Evolutionary conservation across 345 rosid genomes (phyloP).

Genomic region (Pistacia vera): DNA sequence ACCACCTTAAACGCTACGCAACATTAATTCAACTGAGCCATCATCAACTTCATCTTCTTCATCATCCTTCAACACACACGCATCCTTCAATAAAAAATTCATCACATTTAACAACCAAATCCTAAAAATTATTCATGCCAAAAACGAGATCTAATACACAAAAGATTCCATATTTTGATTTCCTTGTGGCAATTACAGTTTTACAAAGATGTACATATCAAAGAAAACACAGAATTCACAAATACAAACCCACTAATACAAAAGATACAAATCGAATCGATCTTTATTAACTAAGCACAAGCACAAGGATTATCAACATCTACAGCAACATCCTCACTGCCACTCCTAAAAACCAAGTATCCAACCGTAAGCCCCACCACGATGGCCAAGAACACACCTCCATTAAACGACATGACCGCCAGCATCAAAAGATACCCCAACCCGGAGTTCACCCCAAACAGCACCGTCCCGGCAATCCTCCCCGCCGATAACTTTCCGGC

Average conservation of each 20-base stretch:
- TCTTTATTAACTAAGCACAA: slow-evolving; percentile 41
- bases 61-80: no score
- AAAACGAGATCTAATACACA: no score
- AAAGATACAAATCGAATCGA: background rate
- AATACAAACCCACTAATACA: no score
- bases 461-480: slow-evolving; percentile 39
- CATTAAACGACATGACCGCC: slow-evolving; percentile 86
- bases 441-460: slow-evolving; percentile 69
- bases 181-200: slow-evolving; percentile 18
- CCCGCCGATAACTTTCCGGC: slow-evolving; percentile 15
- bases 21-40: no score
- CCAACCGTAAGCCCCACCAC: slow-evolving; percentile 68
- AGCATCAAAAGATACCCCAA: slow-evolving; percentile 82
- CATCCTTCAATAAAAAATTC: no score
- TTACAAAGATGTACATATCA: background rate
- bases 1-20: no score
- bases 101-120: no score
- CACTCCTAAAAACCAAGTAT: slow-evolving; percentile 53
- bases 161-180: no score
- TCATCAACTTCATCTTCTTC: no score
- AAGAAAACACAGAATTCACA: no score
- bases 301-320: slow-evolving; percentile 58
- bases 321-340: slow-evolving; percentile 28
- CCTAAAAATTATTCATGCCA: no score
- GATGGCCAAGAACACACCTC: slow-evolving; percentile 75